phyloP scores from a whole-genome alignment of 2,329 filamentous ascomycete species.

The Phialocephala sp. region DNA sequence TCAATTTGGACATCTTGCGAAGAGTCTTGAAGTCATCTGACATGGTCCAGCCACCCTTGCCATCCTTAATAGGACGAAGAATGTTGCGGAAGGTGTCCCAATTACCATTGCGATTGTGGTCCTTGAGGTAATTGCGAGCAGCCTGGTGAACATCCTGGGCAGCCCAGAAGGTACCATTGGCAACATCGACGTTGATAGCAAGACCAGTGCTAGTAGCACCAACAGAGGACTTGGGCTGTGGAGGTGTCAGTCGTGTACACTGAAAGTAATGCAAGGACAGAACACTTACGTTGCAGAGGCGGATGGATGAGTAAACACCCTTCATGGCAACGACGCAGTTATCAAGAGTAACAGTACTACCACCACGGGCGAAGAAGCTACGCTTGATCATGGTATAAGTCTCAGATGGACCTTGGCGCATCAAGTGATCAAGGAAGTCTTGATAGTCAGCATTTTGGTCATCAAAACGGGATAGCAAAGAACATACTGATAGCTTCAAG shows the following conservation, averaged over 20 bases:
- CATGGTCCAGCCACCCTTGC: constrained; percentile 26
- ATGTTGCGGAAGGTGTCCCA: constrained; percentile 35
- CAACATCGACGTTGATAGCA: constrained; percentile 86
- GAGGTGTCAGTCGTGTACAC: constrained; percentile 20
- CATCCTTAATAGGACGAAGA: constrained; percentile 30
- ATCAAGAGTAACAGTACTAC: constrained; percentile 55
- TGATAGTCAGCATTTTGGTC: constrained; percentile 13
- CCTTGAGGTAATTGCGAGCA: constrained; percentile 41
- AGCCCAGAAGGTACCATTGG: constrained; percentile 89
- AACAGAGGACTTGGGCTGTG: constrained; percentile 29
- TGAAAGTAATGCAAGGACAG: background rate
- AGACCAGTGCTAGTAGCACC: constrained; percentile 59
- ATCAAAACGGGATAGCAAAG: background rate
- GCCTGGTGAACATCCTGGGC: constrained; percentile 45
- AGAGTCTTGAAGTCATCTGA: constrained; percentile 62
- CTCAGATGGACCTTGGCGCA: constrained; percentile 79
- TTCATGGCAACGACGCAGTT: constrained; percentile 79
- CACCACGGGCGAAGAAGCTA: constrained; percentile 69
- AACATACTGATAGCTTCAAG: constrained; percentile 76
- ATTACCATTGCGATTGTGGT: constrained; percentile 33
- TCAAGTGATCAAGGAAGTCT: constrained; percentile 86
- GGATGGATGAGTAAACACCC: constrained; percentile 86
- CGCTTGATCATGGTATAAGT: constrained; percentile 76
- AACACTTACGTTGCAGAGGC: constrained; percentile 65
- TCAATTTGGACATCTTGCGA: constrained; percentile 58